Base-by-base conservation (phyloP, 202 grass and related monocot genomes). In the Hordeum pubiflorum region DNA sequence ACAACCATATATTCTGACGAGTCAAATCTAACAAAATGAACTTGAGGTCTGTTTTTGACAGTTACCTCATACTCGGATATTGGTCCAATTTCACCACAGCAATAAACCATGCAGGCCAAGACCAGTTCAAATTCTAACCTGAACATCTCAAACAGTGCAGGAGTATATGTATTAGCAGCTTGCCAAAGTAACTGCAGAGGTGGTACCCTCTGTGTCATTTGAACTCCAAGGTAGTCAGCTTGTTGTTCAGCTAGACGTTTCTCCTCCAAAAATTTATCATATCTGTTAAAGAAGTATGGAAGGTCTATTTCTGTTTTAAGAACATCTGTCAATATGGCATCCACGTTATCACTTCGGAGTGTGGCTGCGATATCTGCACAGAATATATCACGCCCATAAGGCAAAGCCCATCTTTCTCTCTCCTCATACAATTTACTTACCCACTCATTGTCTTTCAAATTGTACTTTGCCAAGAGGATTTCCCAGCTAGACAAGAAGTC, bases 391-490 rank as follows among this genome's bases (percentile, higher is more conserved):
- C 74, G 85, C 31, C 82, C 89, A 75, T 85, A 94, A 13, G 89
- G 75, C 74, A 88, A 92, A 62, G 85, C 89, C 89, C 94, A 97
- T 71, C 83, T 97, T 81, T 94, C 83, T 79, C 86, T 97, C 32
- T 92, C 87, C 74, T 74, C 41, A 3, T 87, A 94, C 50, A 97
- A 85, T 80, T 94, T 91, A 79, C 50, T 70, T 63, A 97, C 52
- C 94, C 94, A 94, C 15, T 92, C 89, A 41, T 92, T 92, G 59
- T 90, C 85, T 66, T 97, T 94, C n/a, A 97, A 34, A 85, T 89
- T 87, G 80, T 94, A 97, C 76, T 94, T 94, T 52, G 62, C 89
- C 29, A 48, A 86, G 60, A 97, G 66, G 11, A 80, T 84, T 57
- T 85, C 77, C 94, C 94, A 97, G 39, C 77, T 77, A 41, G 87